Percentiles rank a stretch among this genome's conserved stretches.
Conservation (phyloP, 106 monocot genomes). For the Platanthera zijinensis region DNA sequence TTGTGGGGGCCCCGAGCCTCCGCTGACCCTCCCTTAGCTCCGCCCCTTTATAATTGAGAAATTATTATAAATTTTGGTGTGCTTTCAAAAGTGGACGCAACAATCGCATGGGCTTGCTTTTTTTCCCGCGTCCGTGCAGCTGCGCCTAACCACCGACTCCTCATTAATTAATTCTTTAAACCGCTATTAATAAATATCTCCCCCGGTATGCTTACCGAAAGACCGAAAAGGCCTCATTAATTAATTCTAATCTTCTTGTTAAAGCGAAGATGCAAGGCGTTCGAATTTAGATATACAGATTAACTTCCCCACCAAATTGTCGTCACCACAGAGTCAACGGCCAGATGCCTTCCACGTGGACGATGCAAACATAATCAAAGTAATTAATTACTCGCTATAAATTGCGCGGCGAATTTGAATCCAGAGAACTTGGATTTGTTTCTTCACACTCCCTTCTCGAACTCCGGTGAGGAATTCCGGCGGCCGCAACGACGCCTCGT, state of each 20-base stretch:
- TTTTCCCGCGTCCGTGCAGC: not conserved
- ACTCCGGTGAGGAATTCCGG: not conserved
- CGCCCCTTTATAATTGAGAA: too few species aligned
- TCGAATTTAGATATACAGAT: not conserved
- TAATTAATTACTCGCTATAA: not conserved
- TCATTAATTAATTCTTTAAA: not conserved
- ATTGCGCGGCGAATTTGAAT: not conserved
- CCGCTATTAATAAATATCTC: too few species aligned
- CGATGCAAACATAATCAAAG: not conserved
- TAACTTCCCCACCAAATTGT: conserved; percentile 4
- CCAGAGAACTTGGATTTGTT: not conserved
- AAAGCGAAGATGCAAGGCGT: not conserved
- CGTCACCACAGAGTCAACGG: not conserved
- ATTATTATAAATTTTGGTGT: too few species aligned
- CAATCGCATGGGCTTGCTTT: not conserved
- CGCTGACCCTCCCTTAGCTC: too few species aligned
- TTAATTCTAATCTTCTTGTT: not conserved
- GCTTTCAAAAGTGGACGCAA: too few species aligned
- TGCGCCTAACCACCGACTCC: not conserved
- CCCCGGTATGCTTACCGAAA: too few species aligned
- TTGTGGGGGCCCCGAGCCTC: too few species aligned
- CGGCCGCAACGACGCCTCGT: not conserved
- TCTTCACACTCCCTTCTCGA: not conserved
- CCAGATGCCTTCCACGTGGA: not conserved
- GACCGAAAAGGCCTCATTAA: not conserved